These are phyloP conservation scores for Candida ortonii DNA, from an alignment of 805 yeast genomes.

Conservation along the genomic window DNA sequence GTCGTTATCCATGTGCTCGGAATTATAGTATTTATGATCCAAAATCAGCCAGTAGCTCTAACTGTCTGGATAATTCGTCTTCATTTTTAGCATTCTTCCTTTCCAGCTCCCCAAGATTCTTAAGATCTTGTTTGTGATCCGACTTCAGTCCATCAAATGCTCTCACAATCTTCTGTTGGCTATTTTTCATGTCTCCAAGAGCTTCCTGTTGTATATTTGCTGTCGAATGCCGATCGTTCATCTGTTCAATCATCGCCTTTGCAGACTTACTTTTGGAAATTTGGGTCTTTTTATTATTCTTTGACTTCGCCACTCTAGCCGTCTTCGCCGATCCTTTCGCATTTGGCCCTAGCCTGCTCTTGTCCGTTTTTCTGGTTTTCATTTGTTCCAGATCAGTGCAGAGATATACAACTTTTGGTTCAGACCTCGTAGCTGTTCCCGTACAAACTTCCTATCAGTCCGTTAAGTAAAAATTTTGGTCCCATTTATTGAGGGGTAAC, in stretches of 20 bases:
- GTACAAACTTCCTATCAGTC: too few species aligned
- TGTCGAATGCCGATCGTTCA: constrained; percentile 24
- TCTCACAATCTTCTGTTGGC: constrained; percentile 10
- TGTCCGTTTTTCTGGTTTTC: too few species aligned
- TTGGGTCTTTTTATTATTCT: constrained; percentile 18
- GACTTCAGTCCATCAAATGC: constrained; percentile 37
- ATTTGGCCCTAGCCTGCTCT: neutral
- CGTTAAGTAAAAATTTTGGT: too few species aligned
- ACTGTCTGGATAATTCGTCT: constrained; percentile 42
- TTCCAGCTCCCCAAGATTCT: constrained; percentile 19
- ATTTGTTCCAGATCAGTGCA: too few species aligned
- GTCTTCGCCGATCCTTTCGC: neutral
- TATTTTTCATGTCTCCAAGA: constrained; percentile 6
- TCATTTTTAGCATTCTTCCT: constrained; percentile 35
- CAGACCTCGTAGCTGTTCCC: too few species aligned
- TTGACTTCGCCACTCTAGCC: constrained; percentile 4
- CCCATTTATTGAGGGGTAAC: neutral
- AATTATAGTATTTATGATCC: constrained; percentile 21
- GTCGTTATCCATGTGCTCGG: neutral
- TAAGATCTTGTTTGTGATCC: constrained; percentile 40
- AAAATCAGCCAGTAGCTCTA: constrained; percentile 48
- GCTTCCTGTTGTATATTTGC: constrained; percentile 23
- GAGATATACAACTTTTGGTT: too few species aligned
- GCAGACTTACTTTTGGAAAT: constrained; percentile 23
- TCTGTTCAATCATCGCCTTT: constrained; percentile 26